phyloP scores from a whole-genome alignment of 495 filamentous ascomycete species.

The Aspergillus sclerotiicarbonarius region DNA sequence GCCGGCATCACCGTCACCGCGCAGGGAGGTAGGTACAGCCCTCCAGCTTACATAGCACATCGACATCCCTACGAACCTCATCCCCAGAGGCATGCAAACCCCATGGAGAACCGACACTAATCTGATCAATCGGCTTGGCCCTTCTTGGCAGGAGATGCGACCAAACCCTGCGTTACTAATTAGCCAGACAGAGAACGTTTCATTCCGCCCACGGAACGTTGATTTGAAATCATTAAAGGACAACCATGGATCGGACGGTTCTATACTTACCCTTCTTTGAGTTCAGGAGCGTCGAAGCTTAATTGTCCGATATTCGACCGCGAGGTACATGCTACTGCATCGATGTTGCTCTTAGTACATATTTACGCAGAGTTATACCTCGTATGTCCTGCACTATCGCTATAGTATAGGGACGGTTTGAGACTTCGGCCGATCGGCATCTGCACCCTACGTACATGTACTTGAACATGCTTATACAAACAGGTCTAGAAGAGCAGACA shows the following conservation, averaged over 20 bases:
- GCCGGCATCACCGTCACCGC: no score
- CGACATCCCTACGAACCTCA: not conserved
- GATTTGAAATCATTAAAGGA: not conserved
- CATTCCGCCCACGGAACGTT: not conserved
- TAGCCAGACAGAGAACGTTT: not conserved
- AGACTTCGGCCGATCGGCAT: conserved; percentile 4
- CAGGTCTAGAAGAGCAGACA: no score
- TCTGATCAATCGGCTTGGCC: conserved; percentile 20
- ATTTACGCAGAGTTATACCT: no score
- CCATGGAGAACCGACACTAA: conserved; percentile 1
- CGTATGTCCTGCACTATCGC: no score
- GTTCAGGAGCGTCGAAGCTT: no score
- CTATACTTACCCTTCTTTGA: no score
- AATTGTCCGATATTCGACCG: no score
- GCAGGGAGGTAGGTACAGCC: not conserved
- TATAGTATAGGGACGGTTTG: no score
- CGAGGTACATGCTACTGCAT: no score
- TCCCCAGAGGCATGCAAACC: not conserved
- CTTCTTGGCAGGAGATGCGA: conserved; percentile 17
- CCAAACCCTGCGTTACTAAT: not conserved
- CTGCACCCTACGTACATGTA: not conserved
- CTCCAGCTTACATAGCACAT: not conserved
- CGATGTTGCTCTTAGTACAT: no score
- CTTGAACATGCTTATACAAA: conserved; percentile 1
- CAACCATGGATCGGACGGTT: not conserved